Percentiles rank a stretch among this genome's conserved stretches.
These are phyloP conservation scores for Cadophora sp. DNA, from an alignment of 2,329 filamentous ascomycete genomes.

Conservation along the genomic window DNA sequence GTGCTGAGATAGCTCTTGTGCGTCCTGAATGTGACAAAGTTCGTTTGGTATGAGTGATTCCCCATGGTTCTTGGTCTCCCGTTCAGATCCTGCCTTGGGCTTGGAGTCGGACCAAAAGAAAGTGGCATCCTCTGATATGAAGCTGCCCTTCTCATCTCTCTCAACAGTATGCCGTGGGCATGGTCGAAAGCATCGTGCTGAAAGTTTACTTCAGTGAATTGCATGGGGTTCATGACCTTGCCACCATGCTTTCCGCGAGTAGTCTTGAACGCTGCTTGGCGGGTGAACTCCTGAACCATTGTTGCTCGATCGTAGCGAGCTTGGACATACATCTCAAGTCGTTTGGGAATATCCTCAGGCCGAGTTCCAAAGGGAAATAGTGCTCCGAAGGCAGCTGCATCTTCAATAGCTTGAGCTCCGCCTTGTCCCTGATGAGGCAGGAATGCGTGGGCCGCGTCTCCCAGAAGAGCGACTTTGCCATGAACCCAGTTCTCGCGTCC, in stretches of 20 bases:
- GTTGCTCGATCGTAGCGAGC: constrained; percentile 64
- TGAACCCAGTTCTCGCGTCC: constrained; percentile 57
- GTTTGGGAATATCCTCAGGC: constrained; percentile 55
- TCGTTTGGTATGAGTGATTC: constrained; percentile 28
- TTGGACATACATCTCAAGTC: constrained; percentile 65
- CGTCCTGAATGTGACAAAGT: constrained; percentile 50
- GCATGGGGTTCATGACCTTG: constrained; percentile 50
- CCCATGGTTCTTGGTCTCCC: constrained; percentile 18
- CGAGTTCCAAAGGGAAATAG: constrained; percentile 58
- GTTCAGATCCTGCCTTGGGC: constrained; percentile 29
- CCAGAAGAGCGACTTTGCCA: constrained; percentile 61
- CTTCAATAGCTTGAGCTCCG: constrained; percentile 70
- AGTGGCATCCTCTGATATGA: constrained; percentile 52
- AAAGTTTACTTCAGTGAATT: constrained; percentile 52
- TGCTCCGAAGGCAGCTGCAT: constrained; percentile 63
- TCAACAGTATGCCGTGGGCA: constrained; percentile 50
- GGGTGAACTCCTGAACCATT: constrained; percentile 63
- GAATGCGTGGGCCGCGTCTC: constrained; percentile 74
- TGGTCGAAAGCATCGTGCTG: constrained; percentile 60
- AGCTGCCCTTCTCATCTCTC: constrained; percentile 54
- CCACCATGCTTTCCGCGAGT: constrained; percentile 32
- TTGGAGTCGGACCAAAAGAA: constrained; percentile 43
- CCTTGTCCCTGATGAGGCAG: constrained; percentile 70
- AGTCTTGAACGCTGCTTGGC: constrained; percentile 54
- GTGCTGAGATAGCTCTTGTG: constrained; percentile 49